Evolutionary conservation across 2,329 filamentous ascomycete species (phyloP), one percentile per base, ranked within the genome.

Genomic region (Mycosphaerella sp.): DNA sequence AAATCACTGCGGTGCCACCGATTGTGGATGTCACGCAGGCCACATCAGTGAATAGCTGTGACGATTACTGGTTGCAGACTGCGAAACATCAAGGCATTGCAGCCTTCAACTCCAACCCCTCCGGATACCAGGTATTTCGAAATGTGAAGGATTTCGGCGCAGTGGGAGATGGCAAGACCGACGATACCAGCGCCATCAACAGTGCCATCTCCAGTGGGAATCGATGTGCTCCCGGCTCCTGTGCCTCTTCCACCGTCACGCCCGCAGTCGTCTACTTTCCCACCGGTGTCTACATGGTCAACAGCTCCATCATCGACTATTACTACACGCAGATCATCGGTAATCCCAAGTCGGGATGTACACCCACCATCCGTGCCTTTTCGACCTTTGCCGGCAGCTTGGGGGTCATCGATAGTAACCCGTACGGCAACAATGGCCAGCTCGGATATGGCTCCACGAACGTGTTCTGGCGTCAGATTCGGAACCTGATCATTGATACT

Each of bases 261-360:
- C 79, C 80, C 1, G 78, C 78, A 2, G 67, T 80, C 21, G 74
- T 82, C n/a, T 82, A 81, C 64, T 80, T 81, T 60, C 79, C 77
- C 3, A 73, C 74, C 12, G 81, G 81, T 42, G 82, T 76, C 0
- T 86, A 86, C 59, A 48, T 80, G 83, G 54, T 81, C 75, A 41
- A 69, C 45, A 38, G 71, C 0, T 73, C 79, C 2, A 81, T 86
- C 57, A 76, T 82, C 50, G 75, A 82, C 62, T 83, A 81, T 62
- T 86, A 84, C 67, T 79, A 80, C 56, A 85, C 82, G 5, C 78
- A 83, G 66, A 68, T 85, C 11, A 74, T 85, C 52, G 81, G 81
- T 40, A 80, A 84, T 56, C 78, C 81, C 2, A 80, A 77, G 56
- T 23, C 48, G 10, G 48, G 48, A 11, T 74, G 76, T 45, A 68